Base-by-base conservation (phyloP, 2,329 filamentous ascomycete species). In the Magnaporthiopsis poae region DNA sequence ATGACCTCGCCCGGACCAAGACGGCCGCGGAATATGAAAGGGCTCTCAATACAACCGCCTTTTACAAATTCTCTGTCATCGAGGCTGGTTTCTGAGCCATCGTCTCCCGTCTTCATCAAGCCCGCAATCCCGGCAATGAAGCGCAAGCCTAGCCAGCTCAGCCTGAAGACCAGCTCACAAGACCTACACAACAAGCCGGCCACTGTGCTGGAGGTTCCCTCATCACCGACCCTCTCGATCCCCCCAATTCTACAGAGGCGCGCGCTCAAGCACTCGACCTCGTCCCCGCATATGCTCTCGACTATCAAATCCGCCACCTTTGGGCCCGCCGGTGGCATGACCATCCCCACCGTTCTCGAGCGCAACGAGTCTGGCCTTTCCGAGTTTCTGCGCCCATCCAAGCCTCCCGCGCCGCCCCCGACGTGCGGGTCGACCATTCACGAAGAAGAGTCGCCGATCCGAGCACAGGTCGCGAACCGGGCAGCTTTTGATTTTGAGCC, bases 21-120 rank as follows among this genome's bases (percentile, higher is more conserved):
- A 72, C 88, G 90, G 72, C 83, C 85, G n/a, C 88, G 90, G 67
- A 95, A 95, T 73, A 88, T 92, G 78, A 95, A 95, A 77, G 90
- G 90, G 59, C 82, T 95, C 5, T 92, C 90, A 1, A 90, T 95
- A 62, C 90, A 93, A 72, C 87, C 83, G 65, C 88, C 80, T 0
- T 80, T 83, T 63, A 77, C 77, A 13, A 74, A 77, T 56, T 77
- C 81, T 11, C 78, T 82, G 72, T 75, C 83, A 70, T 77, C 81
- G 12, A 78, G 80, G 0, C 77, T 85, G 66, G 79, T 83, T 13
- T 86, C 88, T 0, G 89, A 90, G 60, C 89, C 90, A 8, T 82
- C 86, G 2, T 91, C 89, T 2, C 89, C 90, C 4, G 86, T 86
- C 1, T 95, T 95, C 73, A 92, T 93, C 72, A 92, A 92, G 75